A percentile compares a stretch with the other conserved stretches of the same genome.
Conservation (phyloP, 2,329 filamentous ascomycete genomes). For the Fusarium austroafricanum region DNA sequence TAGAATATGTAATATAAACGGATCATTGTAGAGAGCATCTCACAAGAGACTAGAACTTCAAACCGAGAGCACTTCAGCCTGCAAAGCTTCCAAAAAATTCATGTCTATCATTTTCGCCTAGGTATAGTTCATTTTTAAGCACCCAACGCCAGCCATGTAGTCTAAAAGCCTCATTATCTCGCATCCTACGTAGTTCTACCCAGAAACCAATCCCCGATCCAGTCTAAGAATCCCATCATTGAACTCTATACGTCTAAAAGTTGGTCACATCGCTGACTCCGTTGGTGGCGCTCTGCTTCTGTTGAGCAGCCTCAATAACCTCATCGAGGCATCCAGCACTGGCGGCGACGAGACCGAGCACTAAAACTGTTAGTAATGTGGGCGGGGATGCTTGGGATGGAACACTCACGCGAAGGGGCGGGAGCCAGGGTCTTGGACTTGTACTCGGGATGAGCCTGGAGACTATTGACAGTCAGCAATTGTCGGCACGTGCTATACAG, state of each 20-base stretch:
- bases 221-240: constrained; percentile 2
- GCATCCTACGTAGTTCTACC: constrained; percentile 32
- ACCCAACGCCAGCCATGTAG: constrained; percentile 32
- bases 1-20: too few species aligned
- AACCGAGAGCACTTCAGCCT: constrained; percentile 34
- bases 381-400: too few species aligned
- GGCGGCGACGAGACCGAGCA: constrained; percentile 65
- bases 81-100: constrained; percentile 11
- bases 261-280: constrained; percentile 23
- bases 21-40: neutral
- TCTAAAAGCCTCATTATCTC: constrained; percentile 36
- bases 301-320: constrained; percentile 43
- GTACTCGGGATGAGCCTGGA: constrained; percentile 76
- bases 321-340: constrained; percentile 73
- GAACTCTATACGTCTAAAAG: constrained; percentile 12
- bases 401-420: constrained; percentile 63
- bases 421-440: constrained; percentile 79
- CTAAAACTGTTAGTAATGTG: constrained; percentile 48
- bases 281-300: constrained; percentile 21
- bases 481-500: neutral
- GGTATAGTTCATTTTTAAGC: constrained; percentile 35
- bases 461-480: constrained; percentile 64
- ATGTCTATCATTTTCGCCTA: constrained; percentile 32
- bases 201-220: neutral
- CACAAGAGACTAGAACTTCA: neutral